phyloP scores from a whole-genome alignment of 208 protist genomes.

The Herpetomonas samuelpessoai region DNA sequence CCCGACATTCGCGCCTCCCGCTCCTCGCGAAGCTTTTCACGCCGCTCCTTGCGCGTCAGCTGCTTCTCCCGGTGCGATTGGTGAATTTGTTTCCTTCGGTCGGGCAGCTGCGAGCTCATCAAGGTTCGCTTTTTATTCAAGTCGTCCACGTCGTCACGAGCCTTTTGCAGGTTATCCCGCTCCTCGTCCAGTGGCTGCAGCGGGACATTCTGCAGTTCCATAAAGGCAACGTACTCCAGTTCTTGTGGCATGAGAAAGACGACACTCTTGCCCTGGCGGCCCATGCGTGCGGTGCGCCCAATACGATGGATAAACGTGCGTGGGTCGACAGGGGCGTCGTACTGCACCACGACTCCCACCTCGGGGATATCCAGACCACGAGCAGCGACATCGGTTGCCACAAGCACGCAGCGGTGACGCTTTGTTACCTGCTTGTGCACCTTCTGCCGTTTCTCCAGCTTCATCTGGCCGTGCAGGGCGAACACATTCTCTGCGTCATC shows the following conservation, averaged over 20 bases:
- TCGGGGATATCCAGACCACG: slow-evolving; percentile 96
- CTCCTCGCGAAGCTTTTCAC: slow-evolving; percentile 60
- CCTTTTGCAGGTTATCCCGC: slow-evolving; percentile 58
- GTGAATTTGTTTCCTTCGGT: slow-evolving; percentile 68
- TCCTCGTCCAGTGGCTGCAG: slow-evolving; percentile 75
- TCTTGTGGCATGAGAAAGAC: slow-evolving; percentile 94
- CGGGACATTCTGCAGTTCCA: slow-evolving; percentile 87
- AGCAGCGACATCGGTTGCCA: slow-evolving; percentile 96
- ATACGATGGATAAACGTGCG: slow-evolving; percentile 97
- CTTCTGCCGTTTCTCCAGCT: slow-evolving; percentile 81
- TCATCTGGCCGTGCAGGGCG: slow-evolving; percentile 92
- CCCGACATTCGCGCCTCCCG: slow-evolving; percentile 29
- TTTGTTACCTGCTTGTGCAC: slow-evolving; percentile 76
- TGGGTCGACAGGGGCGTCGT: slow-evolving; percentile 94
- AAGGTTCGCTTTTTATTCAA: slow-evolving; percentile 77
- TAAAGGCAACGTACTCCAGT: slow-evolving; percentile 91
- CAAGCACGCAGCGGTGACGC: slow-evolving; percentile 78
- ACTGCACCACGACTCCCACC: slow-evolving; percentile 97
- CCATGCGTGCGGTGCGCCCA: slow-evolving; percentile 96
- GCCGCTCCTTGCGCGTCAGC: slow-evolving; percentile 63
- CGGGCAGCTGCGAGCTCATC: slow-evolving; percentile 51
- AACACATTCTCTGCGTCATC: slow-evolving; percentile 67
- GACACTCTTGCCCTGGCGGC: slow-evolving; percentile 87
- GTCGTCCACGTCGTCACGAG: slow-evolving; percentile 39
- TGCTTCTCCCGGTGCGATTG: slow-evolving; percentile 72